Evolutionary conservation across 2,329 filamentous ascomycete species (phyloP).

Genomic region (Claviceps paspali): DNA sequence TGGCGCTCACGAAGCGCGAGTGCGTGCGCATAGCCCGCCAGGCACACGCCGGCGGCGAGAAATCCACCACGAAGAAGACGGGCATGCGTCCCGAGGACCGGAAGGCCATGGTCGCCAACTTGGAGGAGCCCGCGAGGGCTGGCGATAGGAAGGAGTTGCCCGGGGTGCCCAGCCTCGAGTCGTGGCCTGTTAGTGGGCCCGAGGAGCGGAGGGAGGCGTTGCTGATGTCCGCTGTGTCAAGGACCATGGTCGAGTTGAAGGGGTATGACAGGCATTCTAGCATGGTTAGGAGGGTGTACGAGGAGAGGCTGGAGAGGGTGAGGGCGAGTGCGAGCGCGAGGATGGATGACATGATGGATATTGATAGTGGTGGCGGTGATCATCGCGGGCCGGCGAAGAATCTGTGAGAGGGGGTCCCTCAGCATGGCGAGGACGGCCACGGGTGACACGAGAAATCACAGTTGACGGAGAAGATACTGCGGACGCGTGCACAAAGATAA

Average conservation of each 20-base stretch:
- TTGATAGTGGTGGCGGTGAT: not conserved
- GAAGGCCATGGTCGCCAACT: conserved; percentile 16
- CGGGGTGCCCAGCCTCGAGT: not conserved
- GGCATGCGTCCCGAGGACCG: conserved; percentile 1
- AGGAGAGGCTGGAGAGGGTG: conserved; percentile 10
- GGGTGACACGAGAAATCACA: no score
- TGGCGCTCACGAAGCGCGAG: conserved; percentile 16
- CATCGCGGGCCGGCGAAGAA: no score
- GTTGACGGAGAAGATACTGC: no score
- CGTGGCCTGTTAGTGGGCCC: conserved; percentile 2
- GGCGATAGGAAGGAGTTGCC: not conserved
- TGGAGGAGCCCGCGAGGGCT: conserved; percentile 11
- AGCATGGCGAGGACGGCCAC: no score
- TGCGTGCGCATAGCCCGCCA: conserved; percentile 15
- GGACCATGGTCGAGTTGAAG: conserved; percentile 9
- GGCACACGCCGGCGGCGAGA: not conserved
- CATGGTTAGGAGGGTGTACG: conserved; percentile 6
- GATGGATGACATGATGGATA: not conserved
- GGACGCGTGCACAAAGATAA: no score
- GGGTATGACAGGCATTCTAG: conserved; percentile 13
- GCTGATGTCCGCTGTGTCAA: conserved; percentile 10
- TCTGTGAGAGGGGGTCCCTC: not conserved
- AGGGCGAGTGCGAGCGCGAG: conserved; percentile 4
- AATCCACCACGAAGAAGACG: not conserved
- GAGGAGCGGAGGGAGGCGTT: conserved; percentile 11